These are phyloP conservation scores for Komagataella phaffii DNA, from an alignment of 805 yeast species.

Conservation along the genomic window DNA sequence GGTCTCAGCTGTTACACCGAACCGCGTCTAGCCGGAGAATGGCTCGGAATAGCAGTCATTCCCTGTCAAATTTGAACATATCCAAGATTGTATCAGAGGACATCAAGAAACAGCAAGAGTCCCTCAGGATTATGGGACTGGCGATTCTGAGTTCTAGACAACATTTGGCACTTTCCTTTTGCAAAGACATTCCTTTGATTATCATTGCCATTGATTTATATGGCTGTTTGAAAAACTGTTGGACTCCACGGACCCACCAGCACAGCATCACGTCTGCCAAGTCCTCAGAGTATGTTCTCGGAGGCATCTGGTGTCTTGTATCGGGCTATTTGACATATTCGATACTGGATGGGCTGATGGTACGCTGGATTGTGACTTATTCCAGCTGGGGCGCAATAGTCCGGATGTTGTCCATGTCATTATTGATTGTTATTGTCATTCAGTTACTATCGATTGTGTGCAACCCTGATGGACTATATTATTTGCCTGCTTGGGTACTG, in stretches of 20 bases:
- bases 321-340: slow-evolving; percentile 75
- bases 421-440: slow-evolving; percentile 58
- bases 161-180: slow-evolving; percentile 62
- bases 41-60: background rate
- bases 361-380: slow-evolving; percentile 88
- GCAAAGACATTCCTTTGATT: slow-evolving; percentile 59
- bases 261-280: slow-evolving; percentile 40
- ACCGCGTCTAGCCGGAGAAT: background rate
- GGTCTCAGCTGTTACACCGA: background rate
- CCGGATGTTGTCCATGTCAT: slow-evolving; percentile 72
- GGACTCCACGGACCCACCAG: background rate
- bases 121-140: slow-evolving; percentile 49
- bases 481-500: slow-evolving; percentile 82
- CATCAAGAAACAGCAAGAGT: slow-evolving; percentile 9
- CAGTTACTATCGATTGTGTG: slow-evolving; percentile 53
- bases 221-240: slow-evolving; percentile 14
- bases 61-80: background rate
- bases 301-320: slow-evolving; percentile 89
- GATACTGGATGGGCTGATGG: slow-evolving; percentile 79
- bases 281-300: slow-evolving; percentile 65
- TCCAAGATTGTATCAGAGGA: background rate
- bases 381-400: slow-evolving; percentile 81
- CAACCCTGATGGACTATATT: slow-evolving; percentile 59
- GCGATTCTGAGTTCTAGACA: slow-evolving; percentile 63
- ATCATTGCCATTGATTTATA: slow-evolving; percentile 14